Percentiles rank a stretch among this genome's conserved stretches.
Evolutionary conservation across 2,329 filamentous ascomycete species (phyloP).

Genomic region (Pestalotiopsis sp.): DNA sequence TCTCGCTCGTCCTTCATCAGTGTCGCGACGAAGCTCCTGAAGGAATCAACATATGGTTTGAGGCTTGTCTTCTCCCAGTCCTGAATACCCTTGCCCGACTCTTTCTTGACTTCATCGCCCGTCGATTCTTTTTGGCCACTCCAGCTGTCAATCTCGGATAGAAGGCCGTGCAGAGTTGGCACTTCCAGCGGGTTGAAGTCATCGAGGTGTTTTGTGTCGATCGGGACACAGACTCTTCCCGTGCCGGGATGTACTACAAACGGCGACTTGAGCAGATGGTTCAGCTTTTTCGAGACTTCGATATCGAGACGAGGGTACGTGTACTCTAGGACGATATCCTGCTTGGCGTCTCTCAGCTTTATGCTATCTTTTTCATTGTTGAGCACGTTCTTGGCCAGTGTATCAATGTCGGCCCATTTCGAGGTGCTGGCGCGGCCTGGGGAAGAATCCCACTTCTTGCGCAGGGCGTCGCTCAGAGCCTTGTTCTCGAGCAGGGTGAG

Average conservation of each 20-base stretch:
- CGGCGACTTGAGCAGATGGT: constrained; percentile 95
- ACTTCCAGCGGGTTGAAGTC: constrained; percentile 85
- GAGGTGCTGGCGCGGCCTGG: constrained; percentile 74
- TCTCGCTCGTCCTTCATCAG: constrained; percentile 77
- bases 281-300: constrained; percentile 95
- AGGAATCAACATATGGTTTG: constrained; percentile 90
- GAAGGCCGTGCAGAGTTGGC: constrained; percentile 82
- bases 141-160: constrained; percentile 87
- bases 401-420: constrained; percentile 96
- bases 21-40: constrained; percentile 76
- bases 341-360: constrained; percentile 83
- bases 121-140: constrained; percentile 46
- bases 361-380: constrained; percentile 73
- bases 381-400: constrained; percentile 75
- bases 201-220: constrained; percentile 74
- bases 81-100: constrained; percentile 44
- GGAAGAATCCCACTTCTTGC: constrained; percentile 87
- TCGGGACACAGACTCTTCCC: constrained; percentile 92
- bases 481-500: constrained; percentile 84
- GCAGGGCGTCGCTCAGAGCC: constrained; percentile 74
- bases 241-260: constrained; percentile 97
- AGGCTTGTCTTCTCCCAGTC: constrained; percentile 98
- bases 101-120: constrained; percentile 27
- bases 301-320: constrained; percentile 97
- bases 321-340: constrained; percentile 95